Evolutionary conservation across 495 filamentous ascomycete genomes (phyloP), one percentile per base, ranked within the genome.

Genomic region (Melanomma pulvis-pyrius): DNA sequence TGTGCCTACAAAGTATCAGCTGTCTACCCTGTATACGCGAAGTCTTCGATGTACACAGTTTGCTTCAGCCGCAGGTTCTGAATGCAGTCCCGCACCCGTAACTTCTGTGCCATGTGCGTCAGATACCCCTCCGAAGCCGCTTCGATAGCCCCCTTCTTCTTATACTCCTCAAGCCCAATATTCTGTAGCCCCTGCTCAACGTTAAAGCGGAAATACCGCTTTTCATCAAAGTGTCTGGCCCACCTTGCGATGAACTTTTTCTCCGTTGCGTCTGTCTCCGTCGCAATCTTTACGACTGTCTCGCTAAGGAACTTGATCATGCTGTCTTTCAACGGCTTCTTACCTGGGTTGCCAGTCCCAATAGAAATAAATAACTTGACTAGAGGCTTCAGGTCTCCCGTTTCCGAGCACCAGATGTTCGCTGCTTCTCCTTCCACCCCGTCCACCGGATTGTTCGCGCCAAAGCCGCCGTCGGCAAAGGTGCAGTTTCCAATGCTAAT

Each of bases 351-450:
- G 30, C 57, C 63, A 9, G 63, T 61, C 2, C 63, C 47, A 47
- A 67, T 69, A 51, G 74, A 81, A 15, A 81, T 68, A 29, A 80
- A 75, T 59, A 74, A 79, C 49, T 76, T 79, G 15, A 79, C 72
- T 0, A 74, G 63, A 21, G 69, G 70, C 68, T 76, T 73, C 49
- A 78, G 60, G 1, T 78, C 65, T 34, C 70, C 68, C n/a, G 68
- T 71, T 29, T 75, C 71, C 1, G 59, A 25, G 59, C 73, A 74
- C 67, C 67, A 51, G 48, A 51, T 29, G n/a, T 1, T 34, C 7
- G 77, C 69, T 0, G 77, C 69, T 49, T 75, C 22, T 28, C 74
- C 65, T 25, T 79, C 71, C 0, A 74, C 73, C 41, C 71, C 59
- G 48, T 53, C 68, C 17, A 47, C 30, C 8, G 68, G 71, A 41